Percentiles rank a stretch among this genome's conserved stretches.
phyloP scores from a whole-genome alignment of 2,329 filamentous ascomycete species.

The Fusarium devonianum region DNA sequence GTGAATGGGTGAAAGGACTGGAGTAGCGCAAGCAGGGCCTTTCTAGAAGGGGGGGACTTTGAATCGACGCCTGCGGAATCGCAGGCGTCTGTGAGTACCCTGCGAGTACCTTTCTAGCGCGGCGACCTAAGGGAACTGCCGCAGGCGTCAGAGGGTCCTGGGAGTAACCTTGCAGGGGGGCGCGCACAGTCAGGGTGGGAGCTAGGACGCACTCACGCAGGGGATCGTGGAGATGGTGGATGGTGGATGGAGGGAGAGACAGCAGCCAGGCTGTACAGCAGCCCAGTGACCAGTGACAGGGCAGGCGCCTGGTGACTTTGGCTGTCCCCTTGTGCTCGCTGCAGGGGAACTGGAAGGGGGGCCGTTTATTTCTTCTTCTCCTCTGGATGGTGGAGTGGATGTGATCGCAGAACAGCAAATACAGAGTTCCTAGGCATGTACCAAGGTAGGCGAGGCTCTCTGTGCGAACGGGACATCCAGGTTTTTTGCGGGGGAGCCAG shows the following conservation, averaged over 20 bases:
- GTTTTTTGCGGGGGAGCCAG: conserved; percentile 16
- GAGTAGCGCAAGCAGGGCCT: conserved; percentile 12
- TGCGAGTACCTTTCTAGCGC: conserved; percentile 26
- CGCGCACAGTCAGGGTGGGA: no score
- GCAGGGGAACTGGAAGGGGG: neutral
- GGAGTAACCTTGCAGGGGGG: conserved; percentile 9
- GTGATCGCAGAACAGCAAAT: no score
- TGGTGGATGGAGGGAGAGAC: neutral
- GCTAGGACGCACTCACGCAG: conserved; percentile 33
- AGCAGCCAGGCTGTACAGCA: no score
- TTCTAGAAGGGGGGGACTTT: conserved; percentile 29
- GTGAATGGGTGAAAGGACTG: neutral
- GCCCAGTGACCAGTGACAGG: neutral
- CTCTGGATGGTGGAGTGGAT: neutral
- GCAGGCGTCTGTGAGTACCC: conserved; percentile 6
- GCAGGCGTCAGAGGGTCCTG: conserved; percentile 31
- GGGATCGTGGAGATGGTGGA: conserved; percentile 19
- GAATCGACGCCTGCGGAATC: conserved; percentile 15
- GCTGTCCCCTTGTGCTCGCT: neutral
- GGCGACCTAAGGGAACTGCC: conserved; percentile 21
- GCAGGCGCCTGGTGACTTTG: neutral
- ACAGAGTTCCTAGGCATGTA: no score
- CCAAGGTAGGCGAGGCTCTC: no score
- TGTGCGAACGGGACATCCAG: no score
- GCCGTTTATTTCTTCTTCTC: no score